phyloP scores from a whole-genome alignment of 2,329 filamentous ascomycete genomes.

The Sclerotiophoma versabilis region DNA sequence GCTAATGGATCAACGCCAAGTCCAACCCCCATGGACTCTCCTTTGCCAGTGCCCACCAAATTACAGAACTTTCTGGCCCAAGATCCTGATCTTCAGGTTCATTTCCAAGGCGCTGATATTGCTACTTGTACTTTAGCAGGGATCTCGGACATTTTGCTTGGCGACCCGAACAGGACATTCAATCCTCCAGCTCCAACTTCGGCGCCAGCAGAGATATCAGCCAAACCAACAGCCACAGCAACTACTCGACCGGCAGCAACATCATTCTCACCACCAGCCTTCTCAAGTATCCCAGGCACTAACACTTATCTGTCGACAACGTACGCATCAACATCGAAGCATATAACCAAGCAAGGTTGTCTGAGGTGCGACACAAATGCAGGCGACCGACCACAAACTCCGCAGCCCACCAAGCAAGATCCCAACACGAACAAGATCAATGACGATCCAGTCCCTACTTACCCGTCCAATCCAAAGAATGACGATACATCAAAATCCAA shows the following conservation, averaged over 20 bases:
- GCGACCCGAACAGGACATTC: constrained; percentile 5
- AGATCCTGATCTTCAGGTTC: constrained; percentile 23
- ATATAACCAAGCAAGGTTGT: constrained; percentile 38
- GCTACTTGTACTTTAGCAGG: constrained; percentile 33
- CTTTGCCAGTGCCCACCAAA: constrained; percentile 30
- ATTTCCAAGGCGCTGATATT: constrained; percentile 40
- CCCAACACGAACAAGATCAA: constrained; percentile 7
- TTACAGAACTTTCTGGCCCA: constrained; percentile 34
- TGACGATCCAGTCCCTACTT: neutral
- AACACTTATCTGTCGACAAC: constrained; percentile 39
- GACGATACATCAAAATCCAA: constrained; percentile 4
- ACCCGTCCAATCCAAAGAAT: constrained; percentile 4
- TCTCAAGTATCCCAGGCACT: constrained; percentile 18
- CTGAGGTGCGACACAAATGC: constrained; percentile 24
- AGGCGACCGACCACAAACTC: constrained; percentile 4
- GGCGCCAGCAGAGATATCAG: neutral
- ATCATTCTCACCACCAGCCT: neutral
- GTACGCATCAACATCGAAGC: constrained; percentile 33
- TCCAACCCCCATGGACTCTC: neutral
- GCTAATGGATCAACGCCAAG: constrained; percentile 8
- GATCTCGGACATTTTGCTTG: neutral
- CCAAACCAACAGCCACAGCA: neutral
- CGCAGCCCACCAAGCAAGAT: constrained; percentile 6
- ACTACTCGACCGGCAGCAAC: constrained; percentile 1
- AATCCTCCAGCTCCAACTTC: constrained; percentile 3